These are phyloP conservation scores for Solanum corneliomulleri DNA, from an alignment of 257 asterid species.

Conservation along the genomic window DNA sequence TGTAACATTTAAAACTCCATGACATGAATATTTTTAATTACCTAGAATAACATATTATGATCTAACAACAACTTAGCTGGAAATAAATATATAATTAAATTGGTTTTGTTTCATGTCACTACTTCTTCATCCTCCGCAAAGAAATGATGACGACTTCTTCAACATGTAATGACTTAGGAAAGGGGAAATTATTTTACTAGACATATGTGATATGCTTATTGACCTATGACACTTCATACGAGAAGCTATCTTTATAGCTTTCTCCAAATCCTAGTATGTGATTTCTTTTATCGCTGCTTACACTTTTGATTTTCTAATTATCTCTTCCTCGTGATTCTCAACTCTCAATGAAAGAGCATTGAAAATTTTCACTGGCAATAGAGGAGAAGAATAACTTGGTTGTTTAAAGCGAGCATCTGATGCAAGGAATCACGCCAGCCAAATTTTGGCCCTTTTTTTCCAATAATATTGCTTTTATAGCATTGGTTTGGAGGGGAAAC, in stretches of 20 bases:
- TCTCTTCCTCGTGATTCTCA: constrained; percentile 55
- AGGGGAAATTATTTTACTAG: constrained; percentile 60
- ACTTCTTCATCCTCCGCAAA: constrained; percentile 84
- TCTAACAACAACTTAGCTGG: background rate
- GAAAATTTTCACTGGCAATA: constrained; percentile 22
- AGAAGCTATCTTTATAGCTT: constrained; percentile 65
- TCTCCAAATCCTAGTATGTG: constrained; percentile 69
- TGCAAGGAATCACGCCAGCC: constrained; percentile 22
- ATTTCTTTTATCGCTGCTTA: constrained; percentile 62
- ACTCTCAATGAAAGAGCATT: constrained; percentile 20
- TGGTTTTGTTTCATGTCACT: background rate
- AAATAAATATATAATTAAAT: background rate
- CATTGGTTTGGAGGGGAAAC: background rate
- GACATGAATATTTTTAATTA: too few species aligned
- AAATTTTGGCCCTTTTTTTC: constrained; percentile 11
- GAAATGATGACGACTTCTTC: constrained; percentile 88
- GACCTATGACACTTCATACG: constrained; percentile 73
- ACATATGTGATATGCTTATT: constrained; percentile 66
- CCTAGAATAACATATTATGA: background rate
- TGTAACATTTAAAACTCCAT: too few species aligned
- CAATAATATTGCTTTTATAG: constrained; percentile 32
- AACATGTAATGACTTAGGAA: constrained; percentile 66
- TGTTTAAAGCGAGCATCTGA: constrained; percentile 17
- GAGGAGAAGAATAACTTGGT: constrained; percentile 41
- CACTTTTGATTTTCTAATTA: constrained; percentile 71